phyloP scores from a whole-genome alignment of 345 rosid genomes.

The Conringia planisiliqua region DNA sequence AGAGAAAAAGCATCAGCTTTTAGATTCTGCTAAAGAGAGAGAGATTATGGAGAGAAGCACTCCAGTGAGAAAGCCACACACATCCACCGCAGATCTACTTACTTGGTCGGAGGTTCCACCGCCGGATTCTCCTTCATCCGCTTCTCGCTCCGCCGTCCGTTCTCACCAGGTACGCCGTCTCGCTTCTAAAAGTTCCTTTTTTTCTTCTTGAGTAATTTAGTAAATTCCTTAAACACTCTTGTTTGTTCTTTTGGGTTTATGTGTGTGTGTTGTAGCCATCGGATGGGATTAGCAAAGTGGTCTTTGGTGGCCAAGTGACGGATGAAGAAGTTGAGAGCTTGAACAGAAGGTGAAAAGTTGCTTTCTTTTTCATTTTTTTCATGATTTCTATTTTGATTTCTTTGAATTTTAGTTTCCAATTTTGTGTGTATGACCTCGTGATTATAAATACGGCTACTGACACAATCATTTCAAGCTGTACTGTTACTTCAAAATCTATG shows the following conservation, averaged over 20 bases:
- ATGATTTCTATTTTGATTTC: background rate
- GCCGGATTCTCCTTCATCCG: constrained; percentile 47
- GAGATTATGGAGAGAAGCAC: constrained; percentile 61
- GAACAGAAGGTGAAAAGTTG: constrained; percentile 67
- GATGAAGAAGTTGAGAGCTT: constrained; percentile 87
- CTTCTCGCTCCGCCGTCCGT: constrained; percentile 60
- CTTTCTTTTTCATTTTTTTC: background rate
- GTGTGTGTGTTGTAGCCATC: constrained; percentile 55
- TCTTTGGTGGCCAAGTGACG: constrained; percentile 97
- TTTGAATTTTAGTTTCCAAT: background rate
- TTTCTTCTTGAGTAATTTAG: background rate
- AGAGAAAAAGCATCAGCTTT: background rate
- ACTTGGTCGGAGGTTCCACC: constrained; percentile 73
- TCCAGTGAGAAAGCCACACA: constrained; percentile 74
- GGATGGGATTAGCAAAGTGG: constrained; percentile 92
- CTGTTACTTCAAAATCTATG: background rate
- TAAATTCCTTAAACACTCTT: background rate
- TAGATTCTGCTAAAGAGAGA: background rate
- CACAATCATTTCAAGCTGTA: background rate
- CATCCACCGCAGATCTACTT: constrained; percentile 88
- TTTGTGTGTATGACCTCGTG: background rate
- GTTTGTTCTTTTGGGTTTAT: background rate
- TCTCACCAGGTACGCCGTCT: constrained; percentile 55
- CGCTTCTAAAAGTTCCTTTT: background rate
- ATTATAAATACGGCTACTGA: background rate